These are phyloP conservation scores for Gentiana dahurica DNA, from an alignment of 257 asterid genomes.

Conservation along the genomic window DNA sequence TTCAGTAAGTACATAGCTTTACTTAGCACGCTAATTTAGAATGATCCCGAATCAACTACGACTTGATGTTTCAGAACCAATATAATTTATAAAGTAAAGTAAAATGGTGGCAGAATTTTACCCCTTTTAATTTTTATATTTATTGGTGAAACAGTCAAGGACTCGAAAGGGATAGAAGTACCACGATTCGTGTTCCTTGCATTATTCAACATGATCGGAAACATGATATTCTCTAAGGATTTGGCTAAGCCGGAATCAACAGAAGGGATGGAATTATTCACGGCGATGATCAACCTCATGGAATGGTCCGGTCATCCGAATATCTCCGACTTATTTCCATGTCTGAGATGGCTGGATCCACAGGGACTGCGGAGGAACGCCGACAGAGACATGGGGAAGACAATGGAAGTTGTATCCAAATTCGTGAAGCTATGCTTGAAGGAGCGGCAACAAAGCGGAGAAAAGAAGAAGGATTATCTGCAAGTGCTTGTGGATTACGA, in stretches of 20 bases:
- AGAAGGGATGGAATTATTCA: constrained; percentile 27
- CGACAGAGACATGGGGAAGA: constrained; percentile 24
- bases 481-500: constrained; percentile 35
- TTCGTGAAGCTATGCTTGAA: constrained; percentile 29
- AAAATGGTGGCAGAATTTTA: no score
- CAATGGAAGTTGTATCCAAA: constrained; percentile 22
- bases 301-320: constrained; percentile 30
- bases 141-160: not conserved
- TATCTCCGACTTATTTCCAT: constrained; percentile 41
- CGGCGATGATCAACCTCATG: constrained; percentile 29
- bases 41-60: no score
- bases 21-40: no score
- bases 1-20: no score
- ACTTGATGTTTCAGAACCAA: no score
- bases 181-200: constrained; percentile 35
- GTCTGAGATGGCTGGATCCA: constrained; percentile 29
- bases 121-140: no score
- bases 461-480: constrained; percentile 31
- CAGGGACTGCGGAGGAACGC: constrained; percentile 34
- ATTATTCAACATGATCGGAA: constrained; percentile 44
- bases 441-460: constrained; percentile 3
- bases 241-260: constrained; percentile 33
- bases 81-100: no score
- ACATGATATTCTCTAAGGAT: constrained; percentile 35
- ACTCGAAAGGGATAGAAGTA: constrained; percentile 17